Percentiles rank a stretch among this genome's conserved stretches.
Conservation (phyloP, 306 rosid genomes). For the Heteromeles arbutifolia region DNA sequence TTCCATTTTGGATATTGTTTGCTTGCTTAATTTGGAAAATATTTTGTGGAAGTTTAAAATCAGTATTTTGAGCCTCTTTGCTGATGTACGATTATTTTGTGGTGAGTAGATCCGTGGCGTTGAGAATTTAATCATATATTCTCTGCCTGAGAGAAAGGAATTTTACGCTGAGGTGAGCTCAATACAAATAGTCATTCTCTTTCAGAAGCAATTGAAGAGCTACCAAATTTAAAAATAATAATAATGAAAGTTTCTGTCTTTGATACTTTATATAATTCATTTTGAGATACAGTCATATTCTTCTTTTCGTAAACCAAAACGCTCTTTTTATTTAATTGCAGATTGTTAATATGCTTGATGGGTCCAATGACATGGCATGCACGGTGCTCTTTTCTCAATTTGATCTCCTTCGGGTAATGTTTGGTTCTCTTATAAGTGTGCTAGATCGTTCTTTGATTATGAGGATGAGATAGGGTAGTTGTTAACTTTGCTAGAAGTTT, state of each 20-base stretch:
- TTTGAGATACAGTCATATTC: not conserved
- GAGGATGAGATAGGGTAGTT: not conserved
- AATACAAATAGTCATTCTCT: not conserved
- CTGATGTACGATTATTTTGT: constrained; percentile 14
- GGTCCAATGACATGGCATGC: constrained; percentile 48
- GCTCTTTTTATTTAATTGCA: constrained; percentile 17
- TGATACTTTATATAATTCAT: not conserved
- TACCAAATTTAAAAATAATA: not conserved
- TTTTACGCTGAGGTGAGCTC: constrained; percentile 81
- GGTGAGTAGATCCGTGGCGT: constrained; percentile 73
- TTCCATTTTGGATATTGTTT: not conserved
- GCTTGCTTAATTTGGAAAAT: not conserved
- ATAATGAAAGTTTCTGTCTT: not conserved
- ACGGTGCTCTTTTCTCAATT: constrained; percentile 67
- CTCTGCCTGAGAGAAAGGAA: constrained; percentile 87
- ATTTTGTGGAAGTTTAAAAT: not conserved
- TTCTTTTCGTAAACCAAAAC: not conserved
- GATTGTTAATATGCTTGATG: constrained; percentile 79
- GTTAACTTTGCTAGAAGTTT: not conserved
- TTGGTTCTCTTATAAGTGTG: not conserved
- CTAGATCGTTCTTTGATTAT: not conserved
- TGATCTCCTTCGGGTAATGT: constrained; percentile 66
- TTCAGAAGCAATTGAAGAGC: not conserved
- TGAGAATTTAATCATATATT: constrained; percentile 62
- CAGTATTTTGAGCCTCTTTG: not conserved